A percentile compares a stretch with the other conserved stretches of the same genome.
Conservation (phyloP, 2,329 filamentous ascomycete species). For the Ophiostoma pallidulum region DNA sequence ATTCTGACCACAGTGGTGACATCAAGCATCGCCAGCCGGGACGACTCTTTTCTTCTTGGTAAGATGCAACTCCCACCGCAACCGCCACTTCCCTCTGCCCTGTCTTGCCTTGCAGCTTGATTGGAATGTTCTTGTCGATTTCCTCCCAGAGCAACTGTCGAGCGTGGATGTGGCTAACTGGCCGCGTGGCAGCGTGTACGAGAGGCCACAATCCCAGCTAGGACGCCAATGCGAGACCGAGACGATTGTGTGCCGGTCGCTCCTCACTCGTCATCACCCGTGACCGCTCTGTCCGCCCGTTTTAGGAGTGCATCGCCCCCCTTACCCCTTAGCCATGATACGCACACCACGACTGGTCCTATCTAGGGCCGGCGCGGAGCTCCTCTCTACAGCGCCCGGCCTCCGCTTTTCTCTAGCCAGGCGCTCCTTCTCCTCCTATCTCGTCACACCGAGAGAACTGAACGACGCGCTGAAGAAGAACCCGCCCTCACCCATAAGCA, state of each 20-base stretch:
- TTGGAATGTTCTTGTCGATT: too few species aligned
- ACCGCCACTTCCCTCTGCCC: too few species aligned
- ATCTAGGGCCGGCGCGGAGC: conserved; percentile 27
- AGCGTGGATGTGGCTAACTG: too few species aligned
- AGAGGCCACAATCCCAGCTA: not conserved
- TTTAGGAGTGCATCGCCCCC: too few species aligned
- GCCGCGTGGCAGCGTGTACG: not conserved
- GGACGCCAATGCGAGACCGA: not conserved
- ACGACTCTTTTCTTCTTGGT: not conserved
- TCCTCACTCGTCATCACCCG: too few species aligned
- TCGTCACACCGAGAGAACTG: conserved; percentile 79
- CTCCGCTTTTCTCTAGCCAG: conserved; percentile 24
- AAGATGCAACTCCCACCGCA: too few species aligned
- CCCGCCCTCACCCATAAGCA: conserved; percentile 67
- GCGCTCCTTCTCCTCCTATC: conserved; percentile 64
- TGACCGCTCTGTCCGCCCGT: too few species aligned
- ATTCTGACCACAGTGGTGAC: not conserved
- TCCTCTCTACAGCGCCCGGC: conserved; percentile 22
- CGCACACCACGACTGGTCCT: conserved; percentile 33
- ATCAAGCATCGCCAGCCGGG: not conserved
- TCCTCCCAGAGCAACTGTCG: too few species aligned
- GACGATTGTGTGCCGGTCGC: too few species aligned
- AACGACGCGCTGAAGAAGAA: conserved; percentile 74
- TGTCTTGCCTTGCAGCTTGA: too few species aligned
- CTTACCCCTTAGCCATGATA: conserved; percentile 16